Base-by-base conservation (phyloP, 768 basidiomycete species). In the Psilocybe azurescens region DNA sequence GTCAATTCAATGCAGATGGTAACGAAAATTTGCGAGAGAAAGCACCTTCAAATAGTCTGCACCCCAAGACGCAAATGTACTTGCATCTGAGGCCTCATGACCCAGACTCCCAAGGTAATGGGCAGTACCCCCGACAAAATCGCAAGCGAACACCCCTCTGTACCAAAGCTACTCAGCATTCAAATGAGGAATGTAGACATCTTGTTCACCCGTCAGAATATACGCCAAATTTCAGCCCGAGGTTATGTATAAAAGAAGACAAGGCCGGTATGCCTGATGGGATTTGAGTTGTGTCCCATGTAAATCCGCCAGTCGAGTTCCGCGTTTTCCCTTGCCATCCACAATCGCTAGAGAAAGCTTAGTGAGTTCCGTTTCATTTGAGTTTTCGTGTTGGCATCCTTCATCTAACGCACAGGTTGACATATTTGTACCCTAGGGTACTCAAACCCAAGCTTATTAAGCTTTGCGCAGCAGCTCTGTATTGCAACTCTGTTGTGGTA, bases 151-250 rank as follows among this genome's bases (percentile, higher is more conserved):
- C 56, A 72, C 70, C 13, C 81, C 81, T 38, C 81, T 81, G 52
- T 39, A 30, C 55, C 24, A 33, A 46, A 49, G 11, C 18, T 3
- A 36, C 53, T 50, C 5, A 39, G 11, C 16, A 36, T 49, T 39
- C 7, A 50, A 30, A 4, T 28, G 16, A 38, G 1, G 33, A 3
- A 5, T 16, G 38, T 28, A 11, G 18, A 38, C 7, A 44, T n/a
- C 10, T 56, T 73, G 33, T 67, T 36, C 33, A 78, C 79, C 73
- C 78, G 47, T 71, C 65, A 61, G 91, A 91, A 83, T 75, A 82
- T 83, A 73, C 86, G 78, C 70, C 92, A 88, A 77, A 93, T 83
- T 64, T 88, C 84, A 72, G 87, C 7, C 79, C 79, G 32, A 76
- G 67, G 49, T 66, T 69, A 58, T 79, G 78, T 18, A 80, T 65